Evolutionary conservation across 345 rosid species (phyloP), one percentile per base, ranked within the genome.

Genomic region (Aethionema arabicum): DNA sequence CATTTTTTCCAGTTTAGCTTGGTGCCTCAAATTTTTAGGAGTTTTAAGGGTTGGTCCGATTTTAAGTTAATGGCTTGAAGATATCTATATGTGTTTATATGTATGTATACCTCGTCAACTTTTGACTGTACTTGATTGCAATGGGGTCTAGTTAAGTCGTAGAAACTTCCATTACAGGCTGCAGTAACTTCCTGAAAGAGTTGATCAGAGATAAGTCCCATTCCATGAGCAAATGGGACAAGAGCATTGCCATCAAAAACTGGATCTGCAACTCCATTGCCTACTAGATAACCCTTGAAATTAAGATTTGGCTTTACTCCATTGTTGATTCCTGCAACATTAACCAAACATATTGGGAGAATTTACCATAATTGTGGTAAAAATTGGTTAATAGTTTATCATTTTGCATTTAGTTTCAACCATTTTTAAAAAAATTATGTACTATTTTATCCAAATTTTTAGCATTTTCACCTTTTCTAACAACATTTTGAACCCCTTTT

Each of bases 281-380:
- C 98, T 29, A 92, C 85, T 82, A 92, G 11, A 72, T 92, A 92
- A 13, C 97, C 99, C 97, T 89, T 87, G 50, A 89, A 68, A 67
- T 92, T 92, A 56, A 87, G 67, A 65, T 70, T 11, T 2, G 98
- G 98, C 65, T 82, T 81, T 61, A 53, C 33, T 40, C 84, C 93
- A 58, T 77, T 76, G 63, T 82, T 86, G 68, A 69, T 81, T 61
- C 96, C 97, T 89, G 74, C 11, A 69, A 46, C 58, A 48, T 46
- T 48, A 43, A 30, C 39, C 29, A 53, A 59, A 41, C 11, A 47
- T 0, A 7, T 16, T n/a, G 47, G 32, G 46, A 0, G 11, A n/a
- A n/a, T n/a, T n/a, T n/a, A n/a, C n/a, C n/a, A n/a, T n/a, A n/a
- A n/a, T n/a, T n/a, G n/a, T n/a, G n/a, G n/a, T n/a, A n/a, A n/a